Evolutionary conservation across 805 yeast species (phyloP).

Genomic region (Metschnikowia dekortorum): DNA sequence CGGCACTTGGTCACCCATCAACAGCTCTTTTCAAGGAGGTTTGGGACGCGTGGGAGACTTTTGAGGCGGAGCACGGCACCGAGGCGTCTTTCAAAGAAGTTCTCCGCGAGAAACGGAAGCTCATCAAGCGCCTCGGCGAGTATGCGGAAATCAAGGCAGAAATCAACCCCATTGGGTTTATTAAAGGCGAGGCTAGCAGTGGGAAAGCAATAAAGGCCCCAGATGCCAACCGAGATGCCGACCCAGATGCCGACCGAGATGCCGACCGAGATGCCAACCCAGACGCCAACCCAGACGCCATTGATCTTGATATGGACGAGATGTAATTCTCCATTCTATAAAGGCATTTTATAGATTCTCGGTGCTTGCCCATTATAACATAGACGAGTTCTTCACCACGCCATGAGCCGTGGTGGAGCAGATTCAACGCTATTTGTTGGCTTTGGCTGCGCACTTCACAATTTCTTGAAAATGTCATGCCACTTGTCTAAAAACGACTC

Average conservation of each 20-base stretch:
- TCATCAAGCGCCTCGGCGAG: conserved; percentile 20
- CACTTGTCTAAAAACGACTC: conserved; percentile 37
- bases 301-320: conserved; percentile 49
- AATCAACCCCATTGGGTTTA: conserved; percentile 45
- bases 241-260: no score
- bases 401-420: not conserved
- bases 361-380: not conserved
- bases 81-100: conserved; percentile 71
- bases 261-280: no score
- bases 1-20: conserved; percentile 22
- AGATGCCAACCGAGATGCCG: no score
- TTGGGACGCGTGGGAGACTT: conserved; percentile 71
- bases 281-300: conserved; percentile 51
- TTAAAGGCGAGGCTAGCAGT: conserved; percentile 29
- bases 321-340: conserved; percentile 11
- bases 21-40: conserved; percentile 12
- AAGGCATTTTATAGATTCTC: not conserved
- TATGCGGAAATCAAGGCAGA: conserved; percentile 8
- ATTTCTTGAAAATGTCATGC: conserved; percentile 25
- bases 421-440: not conserved
- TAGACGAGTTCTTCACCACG: no score
- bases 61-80: conserved; percentile 69
- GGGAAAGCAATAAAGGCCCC: not conserved
- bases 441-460: conserved; percentile 12
- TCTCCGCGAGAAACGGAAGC: conserved; percentile 54